These are phyloP conservation scores for Euphorbia celastroides DNA, from an alignment of 441 rosid genomes.

Conservation along the genomic window DNA sequence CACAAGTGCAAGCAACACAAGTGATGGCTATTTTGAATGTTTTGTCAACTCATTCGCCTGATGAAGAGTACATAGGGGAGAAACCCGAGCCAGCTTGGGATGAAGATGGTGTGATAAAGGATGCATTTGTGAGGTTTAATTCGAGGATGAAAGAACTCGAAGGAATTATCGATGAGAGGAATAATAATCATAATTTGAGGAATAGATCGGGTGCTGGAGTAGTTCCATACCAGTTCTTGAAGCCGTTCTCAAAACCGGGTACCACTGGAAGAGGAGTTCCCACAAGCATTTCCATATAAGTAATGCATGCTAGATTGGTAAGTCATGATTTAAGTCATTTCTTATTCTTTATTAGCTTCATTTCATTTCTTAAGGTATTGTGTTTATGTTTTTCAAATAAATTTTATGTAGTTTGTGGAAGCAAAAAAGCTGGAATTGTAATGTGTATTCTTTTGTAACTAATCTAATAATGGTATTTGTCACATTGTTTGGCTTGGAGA, in stretches of 20 bases:
- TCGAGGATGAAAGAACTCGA: constrained; percentile 34
- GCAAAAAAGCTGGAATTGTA: too few species aligned
- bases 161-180: constrained; percentile 32
- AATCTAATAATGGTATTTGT: too few species aligned
- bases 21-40: constrained; percentile 54
- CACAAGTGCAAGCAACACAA: constrained; percentile 50
- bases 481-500: too few species aligned
- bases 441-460: too few species aligned
- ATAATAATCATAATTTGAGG: constrained; percentile 14
- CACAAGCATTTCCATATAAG: constrained; percentile 23
- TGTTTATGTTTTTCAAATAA: too few species aligned
- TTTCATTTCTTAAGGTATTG: too few species aligned
- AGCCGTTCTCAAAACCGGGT: constrained; percentile 39
- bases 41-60: constrained; percentile 56
- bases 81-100: constrained; percentile 43
- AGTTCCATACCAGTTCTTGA: constrained; percentile 38
- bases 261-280: constrained; percentile 54
- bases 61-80: constrained; percentile 72
- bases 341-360: too few species aligned
- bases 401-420: too few species aligned
- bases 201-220: constrained; percentile 34
- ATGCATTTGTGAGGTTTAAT: constrained; percentile 44
- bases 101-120: constrained; percentile 30
- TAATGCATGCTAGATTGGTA: too few species aligned
- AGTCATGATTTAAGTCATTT: too few species aligned